Percentiles rank a stretch among this genome's conserved stretches.
phyloP scores from a whole-genome alignment of 352 stramenopile species.

The Globisporangium alternatum region DNA sequence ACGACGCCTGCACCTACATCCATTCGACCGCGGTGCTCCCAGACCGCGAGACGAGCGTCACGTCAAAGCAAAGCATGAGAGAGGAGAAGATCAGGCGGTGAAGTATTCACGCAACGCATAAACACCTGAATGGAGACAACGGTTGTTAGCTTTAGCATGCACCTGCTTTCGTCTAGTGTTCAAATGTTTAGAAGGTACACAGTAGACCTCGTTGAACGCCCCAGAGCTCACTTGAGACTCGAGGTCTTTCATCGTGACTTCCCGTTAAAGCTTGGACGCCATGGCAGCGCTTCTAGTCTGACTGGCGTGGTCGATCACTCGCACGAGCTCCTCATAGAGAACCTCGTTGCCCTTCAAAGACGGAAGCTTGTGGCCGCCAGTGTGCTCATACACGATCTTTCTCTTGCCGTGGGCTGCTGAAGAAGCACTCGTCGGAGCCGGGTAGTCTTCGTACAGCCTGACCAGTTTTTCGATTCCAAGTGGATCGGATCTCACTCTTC shows the following conservation, averaged over 20 bases:
- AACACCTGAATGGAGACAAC: not conserved
- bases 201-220: too few species aligned
- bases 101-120: not conserved
- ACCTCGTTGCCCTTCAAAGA: constrained; percentile 39
- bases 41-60: not conserved
- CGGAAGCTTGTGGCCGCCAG: constrained; percentile 65
- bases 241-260: too few species aligned
- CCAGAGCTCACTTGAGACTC: not conserved
- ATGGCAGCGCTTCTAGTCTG: not conserved
- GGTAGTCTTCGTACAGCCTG: constrained; percentile 39
- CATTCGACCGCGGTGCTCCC: not conserved
- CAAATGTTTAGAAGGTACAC: too few species aligned
- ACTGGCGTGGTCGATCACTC: constrained; percentile 21
- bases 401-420: constrained; percentile 14
- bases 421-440: constrained; percentile 4
- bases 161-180: too few species aligned
- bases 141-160: too few species aligned
- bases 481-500: constrained; percentile 50
- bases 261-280: not conserved
- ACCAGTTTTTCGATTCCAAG: constrained; percentile 35
- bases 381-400: constrained; percentile 39
- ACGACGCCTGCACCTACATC: not conserved
- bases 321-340: constrained; percentile 42
- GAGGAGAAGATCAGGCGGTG: not conserved
- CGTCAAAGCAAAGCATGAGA: not conserved